Conservation (phyloP, 2,329 filamentous ascomycete genomes). For the Mariannaea elegans region DNA sequence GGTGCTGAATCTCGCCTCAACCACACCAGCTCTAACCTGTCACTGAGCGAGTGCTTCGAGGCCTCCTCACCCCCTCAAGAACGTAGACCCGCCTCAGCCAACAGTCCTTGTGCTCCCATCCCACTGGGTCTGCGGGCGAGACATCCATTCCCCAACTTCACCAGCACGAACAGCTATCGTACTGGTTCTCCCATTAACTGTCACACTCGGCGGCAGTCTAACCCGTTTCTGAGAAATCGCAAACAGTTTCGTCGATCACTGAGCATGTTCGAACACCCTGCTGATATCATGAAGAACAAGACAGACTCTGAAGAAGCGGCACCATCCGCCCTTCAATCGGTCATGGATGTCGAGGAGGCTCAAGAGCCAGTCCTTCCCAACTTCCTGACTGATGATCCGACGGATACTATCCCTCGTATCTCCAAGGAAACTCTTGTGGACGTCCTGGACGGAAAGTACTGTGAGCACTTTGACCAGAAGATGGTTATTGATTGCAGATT, state of each 20-base stretch:
- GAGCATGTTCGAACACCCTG: conserved; percentile 97
- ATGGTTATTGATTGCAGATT: conserved; percentile 96
- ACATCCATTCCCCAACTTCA: conserved; percentile 70
- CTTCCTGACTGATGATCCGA: conserved; percentile 80
- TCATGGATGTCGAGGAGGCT: conserved; percentile 84
- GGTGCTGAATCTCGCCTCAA: conserved; percentile 52
- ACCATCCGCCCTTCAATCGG: conserved; percentile 66
- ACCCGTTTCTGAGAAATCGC: conserved; percentile 77
- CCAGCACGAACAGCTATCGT: conserved; percentile 61
- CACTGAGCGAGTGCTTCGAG: conserved; percentile 82
- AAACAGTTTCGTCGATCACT: conserved; percentile 92
- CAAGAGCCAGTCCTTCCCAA: conserved; percentile 82
- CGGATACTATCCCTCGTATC: conserved; percentile 89
- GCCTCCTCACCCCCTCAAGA: conserved; percentile 78
- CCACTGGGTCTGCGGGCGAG: conserved; percentile 71
- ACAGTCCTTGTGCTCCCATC: conserved; percentile 64
- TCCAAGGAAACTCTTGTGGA: conserved; percentile 81
- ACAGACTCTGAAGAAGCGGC: conserved; percentile 62
- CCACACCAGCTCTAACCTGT: conserved; percentile 56
- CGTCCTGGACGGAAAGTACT: conserved; percentile 87
- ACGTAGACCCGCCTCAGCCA: conserved; percentile 66
- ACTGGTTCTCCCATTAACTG: conserved; percentile 79
- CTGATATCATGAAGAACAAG: conserved; percentile 85
- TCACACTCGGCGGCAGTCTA: conserved; percentile 77
- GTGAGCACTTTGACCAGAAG: conserved; percentile 78